phyloP scores from a whole-genome alignment of 1,139 yeast species.

The Pichia sp. region DNA sequence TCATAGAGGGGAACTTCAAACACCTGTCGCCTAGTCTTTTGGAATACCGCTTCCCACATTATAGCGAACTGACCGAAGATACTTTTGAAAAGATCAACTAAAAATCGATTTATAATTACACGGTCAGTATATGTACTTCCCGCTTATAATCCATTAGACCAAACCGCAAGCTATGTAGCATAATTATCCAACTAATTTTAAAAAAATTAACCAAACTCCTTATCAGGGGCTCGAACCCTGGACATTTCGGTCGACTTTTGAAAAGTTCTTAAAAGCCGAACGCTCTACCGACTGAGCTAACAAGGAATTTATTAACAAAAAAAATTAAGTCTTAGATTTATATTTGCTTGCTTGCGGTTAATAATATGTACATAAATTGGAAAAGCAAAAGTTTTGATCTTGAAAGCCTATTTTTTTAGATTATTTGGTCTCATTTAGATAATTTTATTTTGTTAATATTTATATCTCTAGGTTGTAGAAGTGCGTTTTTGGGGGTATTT shows the following conservation, averaged over 20 bases:
- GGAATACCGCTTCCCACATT: constrained; percentile 9
- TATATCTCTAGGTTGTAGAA: too few relatives aligned
- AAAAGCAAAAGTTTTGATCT: too few relatives aligned
- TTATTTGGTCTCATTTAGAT: too few relatives aligned
- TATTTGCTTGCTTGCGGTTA: too few relatives aligned
- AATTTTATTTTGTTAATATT: too few relatives aligned
- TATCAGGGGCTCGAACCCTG: constrained; percentile 42
- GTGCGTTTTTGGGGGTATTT: too few relatives aligned
- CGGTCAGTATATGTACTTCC: too few relatives aligned
- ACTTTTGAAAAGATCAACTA: constrained; percentile 1
- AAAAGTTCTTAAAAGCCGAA: constrained; percentile 34
- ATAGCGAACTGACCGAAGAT: constrained; percentile 2
- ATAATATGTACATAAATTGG: too few relatives aligned
- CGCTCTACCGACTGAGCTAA: constrained; percentile 41
- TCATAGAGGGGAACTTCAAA: constrained; percentile 38
- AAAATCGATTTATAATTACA: background rate
- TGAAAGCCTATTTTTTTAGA: too few relatives aligned
- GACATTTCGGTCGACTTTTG: constrained; percentile 36
- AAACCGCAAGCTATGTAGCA: background rate
- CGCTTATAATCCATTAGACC: background rate
- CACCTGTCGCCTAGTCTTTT: constrained; percentile 21
- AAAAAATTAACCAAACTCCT: constrained; percentile 26
- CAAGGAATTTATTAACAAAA: constrained; percentile 22
- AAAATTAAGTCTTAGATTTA: too few relatives aligned
- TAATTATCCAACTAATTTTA: constrained; percentile 2